Base-by-base conservation (phyloP, 768 basidiomycete species). In the Russula emetica region DNA sequence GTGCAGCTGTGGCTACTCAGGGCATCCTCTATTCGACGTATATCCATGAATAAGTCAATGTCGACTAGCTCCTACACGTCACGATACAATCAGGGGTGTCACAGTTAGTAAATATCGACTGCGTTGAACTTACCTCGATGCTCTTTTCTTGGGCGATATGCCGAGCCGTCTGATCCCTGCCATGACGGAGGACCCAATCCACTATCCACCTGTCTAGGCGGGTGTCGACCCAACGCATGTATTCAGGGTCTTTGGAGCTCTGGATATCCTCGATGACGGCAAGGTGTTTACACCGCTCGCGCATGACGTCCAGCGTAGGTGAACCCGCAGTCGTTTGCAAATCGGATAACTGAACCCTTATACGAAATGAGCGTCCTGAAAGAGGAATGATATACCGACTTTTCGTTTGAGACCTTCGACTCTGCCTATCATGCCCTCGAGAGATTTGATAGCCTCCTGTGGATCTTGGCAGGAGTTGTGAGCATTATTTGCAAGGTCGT, bases 11-110 rank as follows among this genome's bases (percentile, higher is more conserved):
- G 85, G 32, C 77, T 77, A 7, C 79, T 73, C 45, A 99, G 80
- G 0, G 92, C 94, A 10, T 80, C 78, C 74, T 97, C 94, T 68
- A 98, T 95, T 62, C 88, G 83, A 40, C 81, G 82, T 56, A 98
- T 91, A 65, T 97, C 94, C 67, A 84, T 85, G 74, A 97, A 98
- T 22, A 98, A 79, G 59, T 95, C 91, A 50, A 95, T 86, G 72
- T 98, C 95, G 34, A 94, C 93, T 4, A 96, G 80, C 44, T 83
- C 85, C 93, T 95, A 67, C 55, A 40, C 60, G 60, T 51, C 58
- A 52, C 56, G 47, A 66, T 63, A 38, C 62, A 38, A 52, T 67
- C 69, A 49, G n/a, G 42, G 45, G 26, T 36, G n/a, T 36, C 26
- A 40, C 11, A 22, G 49, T 11, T 1, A 30, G 24, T 3, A 10